Evolutionary conservation across 2,329 filamentous ascomycete genomes (phyloP), one percentile per base, ranked within the genome.

Genomic region (Chaetomium strumarium): DNA sequence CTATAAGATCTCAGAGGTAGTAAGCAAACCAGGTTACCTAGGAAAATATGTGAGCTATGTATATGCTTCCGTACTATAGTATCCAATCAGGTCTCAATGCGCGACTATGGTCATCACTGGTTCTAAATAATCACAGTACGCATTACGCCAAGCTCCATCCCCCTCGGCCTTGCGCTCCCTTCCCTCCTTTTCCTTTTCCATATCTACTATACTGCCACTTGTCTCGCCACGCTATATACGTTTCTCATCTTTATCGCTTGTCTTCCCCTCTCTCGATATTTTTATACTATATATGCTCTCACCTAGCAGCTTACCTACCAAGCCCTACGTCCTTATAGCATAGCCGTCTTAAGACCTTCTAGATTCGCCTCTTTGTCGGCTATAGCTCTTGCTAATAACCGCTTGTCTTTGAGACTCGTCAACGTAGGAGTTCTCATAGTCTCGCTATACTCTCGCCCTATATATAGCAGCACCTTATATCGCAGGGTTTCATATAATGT

Each of bases 291-390:
- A 48, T 10, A 48, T 36, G 36, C 45, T 39, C 20, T 48, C 37
- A 12, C 37, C 37, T 37, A 24, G 37, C 29, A 41, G 10, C 37
- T 48, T 11, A 41, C 36, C 38, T 5, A 48, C 38, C 30, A 42
- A 39, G 36, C 45, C 36, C 45, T 39, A 11, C 36, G 36, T 47
- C 36, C 46, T 49, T 41, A 17, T 42, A 12, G 46, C 37, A 20
- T 49, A 49, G 46, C 46, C 19, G 37, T 41, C 17, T 14, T 36
- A 14, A 42, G 38, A 49, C 46, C 46, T 42, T 42, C 38, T 17
- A 42, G 30, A 49, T 49, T 49, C 30, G 38, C 46, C 17, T 49
- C 46, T 49, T 49, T 41, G 38, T 40, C 45, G 45, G 45, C 45
- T 47, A 47, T 24, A 47, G 45, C 44, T 46, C 16, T 38, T 16